A percentile compares a stretch with the other conserved stretches of the same genome.
Conservation (phyloP, 495 filamentous ascomycete genomes). For the Penicillium ochrochloron region DNA sequence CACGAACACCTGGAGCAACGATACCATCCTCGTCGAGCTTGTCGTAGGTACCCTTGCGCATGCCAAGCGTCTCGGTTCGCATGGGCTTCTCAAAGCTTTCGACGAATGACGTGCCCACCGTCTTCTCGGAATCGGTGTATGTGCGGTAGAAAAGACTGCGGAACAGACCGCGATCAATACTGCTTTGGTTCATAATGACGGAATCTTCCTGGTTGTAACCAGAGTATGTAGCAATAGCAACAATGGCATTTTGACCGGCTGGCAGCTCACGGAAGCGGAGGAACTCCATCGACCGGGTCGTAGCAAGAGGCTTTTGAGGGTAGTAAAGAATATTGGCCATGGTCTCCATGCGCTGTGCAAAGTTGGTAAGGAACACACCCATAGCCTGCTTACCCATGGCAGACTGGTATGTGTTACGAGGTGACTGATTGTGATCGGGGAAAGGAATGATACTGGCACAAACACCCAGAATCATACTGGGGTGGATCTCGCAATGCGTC, state of each 20-base stretch:
- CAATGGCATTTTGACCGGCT: slow-evolving; percentile 97
- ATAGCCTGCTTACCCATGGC: slow-evolving; percentile 99
- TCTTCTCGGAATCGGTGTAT: slow-evolving; percentile 95
- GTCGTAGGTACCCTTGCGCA: slow-evolving; percentile 96
- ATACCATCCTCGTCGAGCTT: slow-evolving; percentile 97
- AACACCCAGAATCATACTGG: slow-evolving; percentile 97
- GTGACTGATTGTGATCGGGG: slow-evolving; percentile 98
- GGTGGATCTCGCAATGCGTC: slow-evolving; percentile 99
- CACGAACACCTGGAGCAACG: slow-evolving; percentile 87
- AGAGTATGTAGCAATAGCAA: slow-evolving; percentile 94
- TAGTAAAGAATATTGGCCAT: slow-evolving; percentile 99
- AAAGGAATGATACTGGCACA: slow-evolving; percentile 99
- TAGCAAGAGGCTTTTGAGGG: slow-evolving; percentile 95
- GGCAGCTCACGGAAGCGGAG: slow-evolving; percentile 96
- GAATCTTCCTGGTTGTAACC: slow-evolving; percentile 99
- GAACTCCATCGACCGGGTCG: slow-evolving; percentile 97
- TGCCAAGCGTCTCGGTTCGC: slow-evolving; percentile 79
- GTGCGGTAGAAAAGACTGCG: slow-evolving; percentile 97
- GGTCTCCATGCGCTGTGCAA: slow-evolving; percentile 94
- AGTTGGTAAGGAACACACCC: slow-evolving; percentile 98
- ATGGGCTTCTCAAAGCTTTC: slow-evolving; percentile 95
- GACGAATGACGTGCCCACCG: slow-evolving; percentile 83
- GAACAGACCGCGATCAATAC: slow-evolving; percentile 96
- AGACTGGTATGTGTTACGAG: slow-evolving; percentile 98
- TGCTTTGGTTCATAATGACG: slow-evolving; percentile 99